phyloP scores from a whole-genome alignment of 2,329 filamentous ascomycete genomes.

The Pseudogymnoascus sp. region DNA sequence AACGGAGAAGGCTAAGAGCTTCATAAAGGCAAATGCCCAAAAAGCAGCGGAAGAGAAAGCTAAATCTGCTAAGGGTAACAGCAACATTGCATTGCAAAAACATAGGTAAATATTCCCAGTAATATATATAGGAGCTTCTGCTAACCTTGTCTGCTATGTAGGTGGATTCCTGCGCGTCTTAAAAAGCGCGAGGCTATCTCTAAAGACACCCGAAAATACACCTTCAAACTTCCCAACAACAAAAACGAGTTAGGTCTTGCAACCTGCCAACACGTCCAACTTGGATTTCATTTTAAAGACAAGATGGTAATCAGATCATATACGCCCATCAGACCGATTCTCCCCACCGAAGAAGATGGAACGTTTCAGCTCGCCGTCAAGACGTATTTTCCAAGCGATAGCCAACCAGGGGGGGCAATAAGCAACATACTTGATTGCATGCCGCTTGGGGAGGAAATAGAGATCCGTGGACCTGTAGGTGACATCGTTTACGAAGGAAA shows the following conservation, averaged over 20 bases:
- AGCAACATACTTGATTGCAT: constrained; percentile 45
- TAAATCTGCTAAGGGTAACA: constrained; percentile 21
- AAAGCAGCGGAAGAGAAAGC: constrained; percentile 32
- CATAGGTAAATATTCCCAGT: constrained; percentile 22
- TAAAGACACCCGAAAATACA: constrained; percentile 38
- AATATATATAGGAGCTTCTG: not conserved
- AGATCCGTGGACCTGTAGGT: constrained; percentile 43
- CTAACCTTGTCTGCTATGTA: not conserved
- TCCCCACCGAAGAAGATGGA: constrained; percentile 32
- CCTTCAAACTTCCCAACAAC: constrained; percentile 35
- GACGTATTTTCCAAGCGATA: constrained; percentile 40
- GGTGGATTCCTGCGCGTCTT: constrained; percentile 40
- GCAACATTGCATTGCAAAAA: constrained; percentile 32
- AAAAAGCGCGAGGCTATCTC: constrained; percentile 32
- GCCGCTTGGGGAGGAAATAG: constrained; percentile 39
- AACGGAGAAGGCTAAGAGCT: constrained; percentile 40
- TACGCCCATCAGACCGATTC: constrained; percentile 40
- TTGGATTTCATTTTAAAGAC: constrained; percentile 45
- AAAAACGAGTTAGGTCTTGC: constrained; percentile 36
- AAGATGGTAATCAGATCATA: constrained; percentile 43
- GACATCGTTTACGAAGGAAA: constrained; percentile 41
- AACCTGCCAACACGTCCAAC: constrained; percentile 44
- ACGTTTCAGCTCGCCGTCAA: constrained; percentile 43
- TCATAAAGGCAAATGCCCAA: constrained; percentile 38
- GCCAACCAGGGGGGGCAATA: constrained; percentile 45